phyloP scores from a whole-genome alignment of 192 early-diverging fungal species.

The Umbelopsis ramanniana region DNA sequence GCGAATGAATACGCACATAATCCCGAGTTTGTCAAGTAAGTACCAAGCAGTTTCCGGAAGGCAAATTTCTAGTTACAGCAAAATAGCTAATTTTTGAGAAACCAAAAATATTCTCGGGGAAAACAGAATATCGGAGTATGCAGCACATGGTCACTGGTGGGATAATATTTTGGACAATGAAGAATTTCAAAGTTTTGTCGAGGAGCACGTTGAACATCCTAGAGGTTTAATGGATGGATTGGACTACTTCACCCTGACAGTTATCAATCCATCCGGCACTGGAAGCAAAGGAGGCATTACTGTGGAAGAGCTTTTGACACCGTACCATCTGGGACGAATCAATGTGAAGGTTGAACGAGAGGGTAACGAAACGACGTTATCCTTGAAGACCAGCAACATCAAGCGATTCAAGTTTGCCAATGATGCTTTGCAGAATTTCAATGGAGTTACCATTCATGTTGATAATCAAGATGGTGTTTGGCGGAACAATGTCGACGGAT shows the following conservation, averaged over 20 bases:
- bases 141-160: slow-evolving; percentile 73
- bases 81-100: background rate
- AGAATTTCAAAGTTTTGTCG: slow-evolving; percentile 30
- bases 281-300: slow-evolving; percentile 69
- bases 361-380: background rate
- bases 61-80: slow-evolving; percentile 1
- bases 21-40: slow-evolving; percentile 50
- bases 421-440: background rate
- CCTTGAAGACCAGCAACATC: slow-evolving; percentile 5
- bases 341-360: background rate
- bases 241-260: slow-evolving; percentile 59
- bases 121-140: slow-evolving; percentile 62
- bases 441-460: background rate
- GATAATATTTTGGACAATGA: slow-evolving; percentile 59
- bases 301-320: slow-evolving; percentile 67
- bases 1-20: slow-evolving; percentile 66
- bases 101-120: too few relatives aligned
- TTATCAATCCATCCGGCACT: slow-evolving; percentile 68
- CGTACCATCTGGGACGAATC: slow-evolving; percentile 42
- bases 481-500: background rate
- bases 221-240: slow-evolving; percentile 7
- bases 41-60: background rate
- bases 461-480: background rate
- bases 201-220: background rate
- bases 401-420: background rate